Base-by-base conservation (phyloP, 352 stramenopile species). In the Phytophthora citrophthora region DNA sequence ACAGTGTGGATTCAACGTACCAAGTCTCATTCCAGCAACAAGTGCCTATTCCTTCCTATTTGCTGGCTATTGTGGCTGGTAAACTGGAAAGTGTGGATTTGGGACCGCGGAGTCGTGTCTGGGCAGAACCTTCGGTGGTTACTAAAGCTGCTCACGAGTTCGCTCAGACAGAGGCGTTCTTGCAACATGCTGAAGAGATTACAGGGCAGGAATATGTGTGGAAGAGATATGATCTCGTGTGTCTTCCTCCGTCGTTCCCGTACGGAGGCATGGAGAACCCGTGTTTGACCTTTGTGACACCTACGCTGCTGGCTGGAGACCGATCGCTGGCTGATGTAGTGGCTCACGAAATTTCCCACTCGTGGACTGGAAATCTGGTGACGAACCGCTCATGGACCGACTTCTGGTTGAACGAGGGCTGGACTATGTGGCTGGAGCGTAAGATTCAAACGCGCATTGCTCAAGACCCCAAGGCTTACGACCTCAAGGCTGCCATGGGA, bases 381-480 rank as follows among this genome's bases (percentile, higher is more conserved):
- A 99, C 97, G 8, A 99, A 99, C 83, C 78, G 79, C 54, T 98
- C 90, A 49, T 99, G 90, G 88, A 88, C 88, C 16, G 89, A 99
- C 71, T 99, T 99, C 72, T 99, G 96, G 96, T 76, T 99, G n/a
- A 99, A 99, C 68, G 97, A 99, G 63, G 96, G 96, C 11, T 99
- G 94, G 94, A 99, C 97, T 1, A 90, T 97, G 56, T 99, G 96
- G 86, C 85, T 99, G n/a, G 90, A 99, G 77, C 85, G 97, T 32
- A 98, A 98, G 67, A 99, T 99, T 57, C 96, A 98, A 80, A 82
- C 79, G 3, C 71, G 66, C 4, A 88, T 87, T 48, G 54, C 76
- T 15, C 58, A 74, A 39, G 76, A 86, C 31, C 74, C 75, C 9
- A 67, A 72, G 27, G 61, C 67, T 0, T 86, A 83, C 66, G 81